phyloP scores from a whole-genome alignment of 257 asterid species.

The Plantago major region DNA sequence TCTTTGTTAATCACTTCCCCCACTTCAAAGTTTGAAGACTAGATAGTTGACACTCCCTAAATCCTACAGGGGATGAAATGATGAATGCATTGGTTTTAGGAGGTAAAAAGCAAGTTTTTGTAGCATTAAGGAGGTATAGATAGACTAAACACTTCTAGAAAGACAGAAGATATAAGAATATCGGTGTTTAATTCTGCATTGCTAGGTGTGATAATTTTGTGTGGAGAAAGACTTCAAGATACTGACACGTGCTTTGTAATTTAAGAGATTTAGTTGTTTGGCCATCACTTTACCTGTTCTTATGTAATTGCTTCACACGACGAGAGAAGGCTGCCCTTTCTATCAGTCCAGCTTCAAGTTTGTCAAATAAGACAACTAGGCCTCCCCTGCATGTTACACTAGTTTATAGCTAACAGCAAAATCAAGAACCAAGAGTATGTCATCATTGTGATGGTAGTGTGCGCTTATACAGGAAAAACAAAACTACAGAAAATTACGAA shows the following conservation, averaged over 20 bases:
- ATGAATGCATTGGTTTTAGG: too few species aligned
- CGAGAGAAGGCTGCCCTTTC: constrained; percentile 43
- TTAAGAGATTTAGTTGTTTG: background rate
- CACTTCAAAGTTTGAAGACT: too few species aligned
- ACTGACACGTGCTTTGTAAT: background rate
- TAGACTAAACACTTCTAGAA: too few species aligned
- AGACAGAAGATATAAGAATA: background rate
- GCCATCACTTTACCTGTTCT: constrained; percentile 45
- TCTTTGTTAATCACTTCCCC: too few species aligned
- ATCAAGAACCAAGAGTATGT: background rate
- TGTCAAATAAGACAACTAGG: constrained; percentile 69
- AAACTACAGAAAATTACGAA: background rate
- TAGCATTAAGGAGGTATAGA: too few species aligned
- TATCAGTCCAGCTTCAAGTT: constrained; percentile 63
- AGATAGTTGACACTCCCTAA: too few species aligned
- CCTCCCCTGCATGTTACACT: constrained; percentile 61
- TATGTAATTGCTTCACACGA: constrained; percentile 64
- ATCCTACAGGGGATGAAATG: too few species aligned
- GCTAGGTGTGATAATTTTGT: background rate
- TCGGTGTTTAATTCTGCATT: background rate
- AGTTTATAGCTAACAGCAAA: constrained; percentile 12
- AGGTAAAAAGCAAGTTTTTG: too few species aligned
- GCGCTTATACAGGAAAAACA: background rate
- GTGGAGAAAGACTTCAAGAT: background rate
- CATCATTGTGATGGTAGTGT: background rate